phyloP scores from a whole-genome alignment of 2,329 filamentous ascomycete species.

The Cercospora citrullina region DNA sequence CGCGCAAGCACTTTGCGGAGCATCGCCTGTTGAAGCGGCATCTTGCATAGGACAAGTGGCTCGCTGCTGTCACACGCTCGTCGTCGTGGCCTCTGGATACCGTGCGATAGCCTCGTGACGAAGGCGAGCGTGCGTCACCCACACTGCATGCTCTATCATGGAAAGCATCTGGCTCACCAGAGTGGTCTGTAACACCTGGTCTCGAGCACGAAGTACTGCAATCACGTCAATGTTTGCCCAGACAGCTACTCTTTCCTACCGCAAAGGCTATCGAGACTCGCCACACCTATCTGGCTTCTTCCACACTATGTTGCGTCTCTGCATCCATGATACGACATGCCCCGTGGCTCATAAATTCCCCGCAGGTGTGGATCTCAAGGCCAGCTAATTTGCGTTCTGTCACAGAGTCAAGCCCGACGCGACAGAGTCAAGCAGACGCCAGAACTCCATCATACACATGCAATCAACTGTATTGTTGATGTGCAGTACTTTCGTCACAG shows the following conservation, averaged over 20 bases:
- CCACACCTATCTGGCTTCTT: not conserved
- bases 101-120: not conserved
- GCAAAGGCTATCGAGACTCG: not conserved
- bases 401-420: conserved; percentile 2
- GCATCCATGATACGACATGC: not conserved
- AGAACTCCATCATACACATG: not conserved
- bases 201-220: not conserved
- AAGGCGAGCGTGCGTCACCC: not conserved
- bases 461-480: not conserved
- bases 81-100: not conserved
- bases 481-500: not conserved
- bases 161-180: not conserved
- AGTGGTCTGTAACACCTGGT: not conserved
- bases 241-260: not conserved
- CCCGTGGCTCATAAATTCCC: not conserved
- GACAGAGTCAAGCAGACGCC: conserved; percentile 3
- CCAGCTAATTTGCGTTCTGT: conserved; percentile 6
- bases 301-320: not conserved
- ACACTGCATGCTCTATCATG: not conserved
- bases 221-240: not conserved
- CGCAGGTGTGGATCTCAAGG: not conserved
- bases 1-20: not conserved
- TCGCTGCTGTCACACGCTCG: not conserved
- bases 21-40: not conserved
- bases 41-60: not conserved